phyloP scores from a whole-genome alignment of 768 basidiomycete genomes.

The Pleurotus platypus region DNA sequence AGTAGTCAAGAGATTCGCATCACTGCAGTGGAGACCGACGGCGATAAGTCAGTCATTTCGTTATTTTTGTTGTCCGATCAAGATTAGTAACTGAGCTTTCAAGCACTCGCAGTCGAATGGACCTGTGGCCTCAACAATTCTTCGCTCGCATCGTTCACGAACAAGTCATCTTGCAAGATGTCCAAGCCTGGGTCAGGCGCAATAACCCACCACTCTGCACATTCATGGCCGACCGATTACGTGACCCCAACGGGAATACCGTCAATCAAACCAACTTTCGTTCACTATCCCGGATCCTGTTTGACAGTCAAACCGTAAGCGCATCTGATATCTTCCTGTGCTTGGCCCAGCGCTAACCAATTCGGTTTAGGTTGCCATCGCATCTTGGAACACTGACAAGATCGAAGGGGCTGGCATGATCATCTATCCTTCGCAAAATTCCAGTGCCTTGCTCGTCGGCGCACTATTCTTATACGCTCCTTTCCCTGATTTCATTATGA shows the following conservation, averaged over 20 bases:
- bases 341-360: neutral
- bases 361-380: conserved; percentile 41
- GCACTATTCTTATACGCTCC: conserved; percentile 42
- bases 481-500: conserved; percentile 45
- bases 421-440: conserved; percentile 49
- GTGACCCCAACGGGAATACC: conserved; percentile 42
- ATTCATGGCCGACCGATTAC: conserved; percentile 58
- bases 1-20: conserved; percentile 52
- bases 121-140: conserved; percentile 52
- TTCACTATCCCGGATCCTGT: conserved; percentile 47
- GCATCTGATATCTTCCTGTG: conserved; percentile 7
- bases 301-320: conserved; percentile 51
- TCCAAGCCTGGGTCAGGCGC: conserved; percentile 49
- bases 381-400: conserved; percentile 45
- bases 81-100: conserved; percentile 5
- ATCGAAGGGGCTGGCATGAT: conserved; percentile 49
- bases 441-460: conserved; percentile 47
- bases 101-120: conserved; percentile 35
- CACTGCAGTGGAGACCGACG: conserved; percentile 67
- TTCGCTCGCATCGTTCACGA: conserved; percentile 40
- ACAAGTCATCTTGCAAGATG: conserved; percentile 38
- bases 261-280: conserved; percentile 55
- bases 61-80: conserved; percentile 33
- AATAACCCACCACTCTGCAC: conserved; percentile 51
- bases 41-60: conserved; percentile 53